Percentiles rank a stretch among this genome's conserved stretches.
Conservation (phyloP, 202 grass and related monocot species). For the Setaria viridis region DNA sequence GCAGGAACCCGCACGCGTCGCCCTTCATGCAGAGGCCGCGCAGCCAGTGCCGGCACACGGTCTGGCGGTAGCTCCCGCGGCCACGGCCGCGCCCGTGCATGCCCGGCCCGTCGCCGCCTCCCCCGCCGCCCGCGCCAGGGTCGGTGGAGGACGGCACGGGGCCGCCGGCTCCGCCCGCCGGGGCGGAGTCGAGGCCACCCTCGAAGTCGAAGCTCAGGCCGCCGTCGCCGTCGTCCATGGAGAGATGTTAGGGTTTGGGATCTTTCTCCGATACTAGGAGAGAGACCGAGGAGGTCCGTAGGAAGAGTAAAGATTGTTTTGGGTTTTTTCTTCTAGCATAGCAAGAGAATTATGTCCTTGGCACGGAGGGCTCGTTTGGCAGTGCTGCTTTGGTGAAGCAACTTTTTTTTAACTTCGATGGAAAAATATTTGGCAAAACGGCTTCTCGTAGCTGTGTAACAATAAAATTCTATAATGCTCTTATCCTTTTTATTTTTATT, state of each 20-base stretch:
- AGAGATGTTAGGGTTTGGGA: slow-evolving; percentile 47
- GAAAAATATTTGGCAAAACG: no score
- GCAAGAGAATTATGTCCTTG: not conserved
- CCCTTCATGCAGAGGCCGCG: slow-evolving; percentile 98
- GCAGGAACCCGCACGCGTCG: slow-evolving; percentile 94
- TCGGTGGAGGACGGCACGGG: slow-evolving; percentile 46
- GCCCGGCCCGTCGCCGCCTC: slow-evolving; percentile 41
- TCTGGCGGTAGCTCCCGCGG: slow-evolving; percentile 90
- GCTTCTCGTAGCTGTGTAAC: no score
- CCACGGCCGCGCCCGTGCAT: slow-evolving; percentile 51
- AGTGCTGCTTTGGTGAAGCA: no score
- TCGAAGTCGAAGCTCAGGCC: slow-evolving; percentile 96
- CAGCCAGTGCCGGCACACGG: slow-evolving; percentile 98
- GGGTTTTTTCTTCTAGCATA: not conserved
- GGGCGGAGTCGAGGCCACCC: slow-evolving; percentile 71
- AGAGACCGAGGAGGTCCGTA: not conserved
- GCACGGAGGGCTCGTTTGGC: no score
- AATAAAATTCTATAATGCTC: no score
- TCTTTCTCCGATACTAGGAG: not conserved
- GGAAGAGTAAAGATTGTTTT: not conserved
- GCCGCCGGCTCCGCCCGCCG: slow-evolving; percentile 11
- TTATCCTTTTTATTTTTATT: no score
- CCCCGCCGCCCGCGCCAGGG: slow-evolving; percentile 27
- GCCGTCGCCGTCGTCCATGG: slow-evolving; percentile 90
- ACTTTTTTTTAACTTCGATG: no score